phyloP scores from a whole-genome alignment of 768 basidiomycete species.

The Fistulinella prunicolor region DNA sequence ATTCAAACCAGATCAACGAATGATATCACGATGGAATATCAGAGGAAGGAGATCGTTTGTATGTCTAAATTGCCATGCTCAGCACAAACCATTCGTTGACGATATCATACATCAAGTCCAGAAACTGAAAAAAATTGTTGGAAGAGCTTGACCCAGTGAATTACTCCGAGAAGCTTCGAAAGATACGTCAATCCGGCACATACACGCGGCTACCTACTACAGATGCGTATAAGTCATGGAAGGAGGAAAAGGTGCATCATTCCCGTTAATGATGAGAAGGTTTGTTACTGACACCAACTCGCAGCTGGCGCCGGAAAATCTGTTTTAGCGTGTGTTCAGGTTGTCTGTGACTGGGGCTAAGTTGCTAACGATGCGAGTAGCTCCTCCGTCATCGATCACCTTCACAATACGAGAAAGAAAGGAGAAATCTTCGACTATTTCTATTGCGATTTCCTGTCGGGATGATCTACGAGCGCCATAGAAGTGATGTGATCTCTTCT shows the following conservation, averaged over 20 bases:
- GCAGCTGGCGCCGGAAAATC: constrained; percentile 5
- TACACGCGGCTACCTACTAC: constrained; percentile 11
- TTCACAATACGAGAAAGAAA: background rate
- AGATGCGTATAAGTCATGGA: constrained; percentile 6
- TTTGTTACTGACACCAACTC: background rate
- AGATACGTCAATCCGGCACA: background rate
- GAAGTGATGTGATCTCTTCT: constrained; percentile 20
- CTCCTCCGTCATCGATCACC: background rate
- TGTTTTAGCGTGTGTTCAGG: background rate
- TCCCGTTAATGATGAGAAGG: constrained; percentile 21
- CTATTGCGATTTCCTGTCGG: constrained; percentile 24
- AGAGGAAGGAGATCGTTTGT: constrained; percentile 3
- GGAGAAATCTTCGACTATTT: background rate
- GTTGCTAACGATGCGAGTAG: background rate
- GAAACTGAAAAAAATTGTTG: background rate
- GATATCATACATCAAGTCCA: background rate
- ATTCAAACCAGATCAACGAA: too few species aligned
- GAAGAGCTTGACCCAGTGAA: background rate
- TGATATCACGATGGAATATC: background rate
- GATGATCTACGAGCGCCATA: constrained; percentile 6
- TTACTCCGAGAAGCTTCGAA: background rate
- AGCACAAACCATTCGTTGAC: too few species aligned
- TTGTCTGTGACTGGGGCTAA: too few species aligned
- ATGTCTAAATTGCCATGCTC: too few species aligned
- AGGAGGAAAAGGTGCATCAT: background rate